Evolutionary conservation across 805 yeast genomes (phyloP), one percentile per base, ranked within the genome.

Genomic region (Saccharomycodes ludwigii): DNA sequence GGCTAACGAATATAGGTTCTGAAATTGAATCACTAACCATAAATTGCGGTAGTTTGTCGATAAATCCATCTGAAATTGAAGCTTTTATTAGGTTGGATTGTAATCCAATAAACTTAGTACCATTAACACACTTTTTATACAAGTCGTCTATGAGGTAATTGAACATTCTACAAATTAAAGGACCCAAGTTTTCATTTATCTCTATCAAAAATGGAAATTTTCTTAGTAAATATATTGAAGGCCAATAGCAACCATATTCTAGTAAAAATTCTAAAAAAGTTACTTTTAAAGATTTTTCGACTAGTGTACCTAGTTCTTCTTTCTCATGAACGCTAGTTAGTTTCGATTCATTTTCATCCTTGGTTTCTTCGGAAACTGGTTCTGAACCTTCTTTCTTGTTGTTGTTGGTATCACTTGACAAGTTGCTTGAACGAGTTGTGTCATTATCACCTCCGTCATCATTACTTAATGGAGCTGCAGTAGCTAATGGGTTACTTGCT

Each of bases 401-500:
- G 21, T 12, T 23, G 25, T 37, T 17, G 40, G 40, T 15, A 26
- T 35, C 16, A 32, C 9, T 17, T 24, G 18, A 23, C 32, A n/a
- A n/a, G n/a, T n/a, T n/a, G n/a, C n/a, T n/a, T n/a, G n/a, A n/a
- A n/a, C n/a, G n/a, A n/a, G n/a, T 38, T 4, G 47, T 20, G 8
- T 30, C 31, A 10, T 45, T 55, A n/a, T 56, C 60, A 6, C 64
- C 72, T 16, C 71, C 79, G 13, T 71, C 81, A 21, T 78, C 88
- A 23, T 71, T 74, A 3, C 66, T 62, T 23, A 86, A 59, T 1
- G 95, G 94, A 7, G 91, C 91, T 5, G 95, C 95, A 42, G 85
- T 50, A 0, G 96, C 91, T 30, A 86, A 57, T 0, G 94, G 94
- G 39, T 78, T 81, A 10, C 5, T 15, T n/a, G 30, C 7, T 0